Evolutionary conservation across 179 eudicot genomes (phyloP), one percentile per base, ranked within the genome.

Genomic region (Beta corolliflora): DNA sequence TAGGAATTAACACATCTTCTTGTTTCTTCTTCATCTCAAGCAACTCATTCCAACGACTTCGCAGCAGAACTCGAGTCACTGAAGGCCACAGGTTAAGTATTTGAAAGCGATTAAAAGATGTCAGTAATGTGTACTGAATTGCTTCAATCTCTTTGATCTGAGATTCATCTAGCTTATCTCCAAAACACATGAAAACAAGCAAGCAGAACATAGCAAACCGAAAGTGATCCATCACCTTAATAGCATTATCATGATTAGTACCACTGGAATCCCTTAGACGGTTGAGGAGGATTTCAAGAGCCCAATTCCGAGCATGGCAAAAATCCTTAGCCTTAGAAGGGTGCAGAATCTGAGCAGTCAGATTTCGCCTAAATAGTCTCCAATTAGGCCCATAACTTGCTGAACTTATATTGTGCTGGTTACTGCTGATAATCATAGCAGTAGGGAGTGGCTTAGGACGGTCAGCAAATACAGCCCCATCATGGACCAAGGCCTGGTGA

Each of bases 121-220:
- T 77, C 77, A 82, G 19, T 67, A 36, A 4, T 12, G 21, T 8
- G 55, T 45, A 11, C 71, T 77, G 84, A 69, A 71, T 82, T 0
- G 18, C 56, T 31, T 82, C 84, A 19, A 82, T 82, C 79, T 77
- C 80, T 60, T 73, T 82, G 7, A 82, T 61, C 58, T 61, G 74
- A 3, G 77, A 77, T 36, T 82, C 81, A 7, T 71, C 77, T 44
- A 70, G 36, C 55, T 60, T 71, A 31, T 82, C 84, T 56, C 84
- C 84, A 36, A 82, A 82, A 71, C 84, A 77, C 84, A 82, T 82
- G 31, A 53, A 31, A 12, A 82, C 84, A 60, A 82, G 81, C 84
- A 82, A 77, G 54, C 80, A 77, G 19, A 82, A 82, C 84, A 82
- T 77, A 4, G 81, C 72, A 77, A 82, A 82, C 10, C 81, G 80